Percentiles rank a stretch among this genome's conserved stretches.
Evolutionary conservation across 2,329 filamentous ascomycete species (phyloP).

Genomic region (Trichoderma sp.): DNA sequence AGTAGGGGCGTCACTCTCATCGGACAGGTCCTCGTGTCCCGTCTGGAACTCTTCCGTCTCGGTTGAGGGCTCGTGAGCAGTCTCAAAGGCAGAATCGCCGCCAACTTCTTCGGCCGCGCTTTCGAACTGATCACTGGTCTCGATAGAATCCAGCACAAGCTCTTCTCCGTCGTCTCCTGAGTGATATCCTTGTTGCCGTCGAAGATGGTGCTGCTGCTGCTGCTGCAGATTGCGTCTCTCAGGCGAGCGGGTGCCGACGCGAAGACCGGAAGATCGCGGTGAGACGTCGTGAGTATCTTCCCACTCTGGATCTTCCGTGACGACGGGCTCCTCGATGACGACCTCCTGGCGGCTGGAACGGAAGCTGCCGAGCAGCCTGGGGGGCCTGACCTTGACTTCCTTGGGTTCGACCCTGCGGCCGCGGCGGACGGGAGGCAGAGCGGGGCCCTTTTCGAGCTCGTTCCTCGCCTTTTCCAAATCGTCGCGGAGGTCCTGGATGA

Average conservation of each 20-base stretch:
- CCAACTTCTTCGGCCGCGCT: slow-evolving; percentile 68
- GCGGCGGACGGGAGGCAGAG: slow-evolving; percentile 55
- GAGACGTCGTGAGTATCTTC: slow-evolving; percentile 68
- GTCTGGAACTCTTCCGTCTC: slow-evolving; percentile 97
- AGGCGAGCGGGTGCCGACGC: slow-evolving; percentile 6
- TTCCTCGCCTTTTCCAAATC: slow-evolving; percentile 76
- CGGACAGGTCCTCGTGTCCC: slow-evolving; percentile 72
- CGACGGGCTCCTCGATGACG: slow-evolving; percentile 65
- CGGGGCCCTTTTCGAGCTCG: slow-evolving; percentile 45
- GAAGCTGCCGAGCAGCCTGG: slow-evolving; percentile 73
- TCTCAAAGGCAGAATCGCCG: slow-evolving; percentile 64
- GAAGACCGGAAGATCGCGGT: slow-evolving; percentile 32
- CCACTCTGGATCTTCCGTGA: slow-evolving; percentile 79
- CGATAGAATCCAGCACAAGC: slow-evolving; percentile 39
- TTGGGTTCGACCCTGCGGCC: slow-evolving; percentile 65
- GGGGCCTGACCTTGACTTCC: slow-evolving; percentile 82
- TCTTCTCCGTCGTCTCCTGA: slow-evolving; percentile 1
- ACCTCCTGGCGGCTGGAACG: slow-evolving; percentile 78
- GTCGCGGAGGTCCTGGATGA: slow-evolving; percentile 92
- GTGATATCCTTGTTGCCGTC: neutral
- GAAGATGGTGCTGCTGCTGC: neutral
- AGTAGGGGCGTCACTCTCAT: slow-evolving; percentile 77
- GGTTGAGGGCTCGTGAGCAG: slow-evolving; percentile 76
- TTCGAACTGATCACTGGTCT: slow-evolving; percentile 71
- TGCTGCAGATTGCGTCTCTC: slow-evolving; percentile 1